Percentiles rank a stretch among this genome's conserved stretches.
Evolutionary conservation across 176 grass and related monocot genomes (phyloP).

Genomic region (Oryza punctata): DNA sequence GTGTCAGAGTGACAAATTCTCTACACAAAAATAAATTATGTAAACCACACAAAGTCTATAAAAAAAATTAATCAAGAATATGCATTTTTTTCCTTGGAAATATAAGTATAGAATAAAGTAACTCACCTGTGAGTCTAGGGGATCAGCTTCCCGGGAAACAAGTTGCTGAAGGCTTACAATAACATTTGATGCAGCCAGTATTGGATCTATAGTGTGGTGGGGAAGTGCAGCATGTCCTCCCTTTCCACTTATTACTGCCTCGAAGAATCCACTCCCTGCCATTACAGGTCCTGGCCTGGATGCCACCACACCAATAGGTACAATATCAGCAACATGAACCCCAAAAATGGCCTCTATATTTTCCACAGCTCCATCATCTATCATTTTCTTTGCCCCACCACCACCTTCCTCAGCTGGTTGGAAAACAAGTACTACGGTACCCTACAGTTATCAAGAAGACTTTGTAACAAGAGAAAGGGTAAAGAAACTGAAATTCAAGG

Average conservation of each 20-base stretch:
- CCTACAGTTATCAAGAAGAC: conserved; percentile 51
- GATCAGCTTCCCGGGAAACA: conserved; percentile 94
- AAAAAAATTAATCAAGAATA: not conserved
- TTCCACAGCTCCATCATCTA: conserved; percentile 70
- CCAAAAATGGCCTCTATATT: conserved; percentile 90
- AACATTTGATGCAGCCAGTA: conserved; percentile 94
- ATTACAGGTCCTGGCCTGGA: conserved; percentile 75
- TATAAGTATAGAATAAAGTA: conserved; percentile 27
- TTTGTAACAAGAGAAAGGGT: not conserved
- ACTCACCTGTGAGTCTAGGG: conserved; percentile 86
- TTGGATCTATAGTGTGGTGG: conserved; percentile 95
- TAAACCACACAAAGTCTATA: not conserved
- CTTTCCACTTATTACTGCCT: conserved; percentile 91
- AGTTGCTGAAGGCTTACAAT: conserved; percentile 94
- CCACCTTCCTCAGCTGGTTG: conserved; percentile 96
- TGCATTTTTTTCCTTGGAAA: not conserved
- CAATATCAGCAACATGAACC: conserved; percentile 55
- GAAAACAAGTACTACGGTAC: conserved; percentile 78
- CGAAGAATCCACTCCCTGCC: conserved; percentile 89
- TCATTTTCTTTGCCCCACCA: conserved; percentile 87
- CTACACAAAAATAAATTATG: not conserved
- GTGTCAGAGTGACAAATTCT: not conserved
- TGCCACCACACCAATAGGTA: conserved; percentile 65
- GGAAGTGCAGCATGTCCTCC: conserved; percentile 94
- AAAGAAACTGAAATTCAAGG: conserved; percentile 9